Evolutionary conservation across 768 basidiomycete genomes (phyloP).

Genomic region (Kwoniella heveanensis): DNA sequence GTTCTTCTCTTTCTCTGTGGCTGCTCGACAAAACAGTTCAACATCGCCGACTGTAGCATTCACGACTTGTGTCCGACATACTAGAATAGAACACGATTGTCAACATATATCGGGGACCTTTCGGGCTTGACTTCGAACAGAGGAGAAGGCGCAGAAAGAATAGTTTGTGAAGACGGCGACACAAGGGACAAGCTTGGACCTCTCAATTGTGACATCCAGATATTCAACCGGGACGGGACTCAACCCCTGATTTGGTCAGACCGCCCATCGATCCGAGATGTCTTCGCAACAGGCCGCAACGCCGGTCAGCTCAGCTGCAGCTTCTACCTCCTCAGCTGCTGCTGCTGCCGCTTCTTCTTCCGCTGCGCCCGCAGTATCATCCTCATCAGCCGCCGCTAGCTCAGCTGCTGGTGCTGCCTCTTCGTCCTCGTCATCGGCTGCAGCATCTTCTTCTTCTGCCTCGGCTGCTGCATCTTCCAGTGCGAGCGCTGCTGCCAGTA

Average conservation of each 20-base stretch:
- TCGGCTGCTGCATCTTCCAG: neutral
- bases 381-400: constrained; percentile 17
- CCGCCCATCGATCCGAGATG: neutral
- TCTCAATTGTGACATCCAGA: neutral
- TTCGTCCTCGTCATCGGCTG: constrained; percentile 14
- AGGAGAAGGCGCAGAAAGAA: neutral
- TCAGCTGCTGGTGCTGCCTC: constrained; percentile 16
- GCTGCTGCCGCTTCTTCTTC: constrained; percentile 7
- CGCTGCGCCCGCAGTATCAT: constrained; percentile 7
- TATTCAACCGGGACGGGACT: too few relatives aligned
- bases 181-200: neutral
- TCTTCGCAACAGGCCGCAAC: constrained; percentile 15
- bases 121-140: neutral
- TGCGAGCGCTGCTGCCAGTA: constrained; percentile 54
- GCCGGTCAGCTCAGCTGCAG: constrained; percentile 9
- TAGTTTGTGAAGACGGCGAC: neutral
- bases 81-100: too few relatives aligned
- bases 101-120: too few relatives aligned
- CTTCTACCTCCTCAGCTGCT: constrained; percentile 14
- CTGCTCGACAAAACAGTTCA: too few relatives aligned
- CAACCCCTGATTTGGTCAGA: too few relatives aligned
- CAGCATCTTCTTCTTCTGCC: constrained; percentile 22
- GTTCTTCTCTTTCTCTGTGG: too few relatives aligned
- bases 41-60: too few relatives aligned
- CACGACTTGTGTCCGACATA: too few relatives aligned